Conservation (phyloP, 108 stramenopile genomes). For the Licmophora abbreviata region DNA sequence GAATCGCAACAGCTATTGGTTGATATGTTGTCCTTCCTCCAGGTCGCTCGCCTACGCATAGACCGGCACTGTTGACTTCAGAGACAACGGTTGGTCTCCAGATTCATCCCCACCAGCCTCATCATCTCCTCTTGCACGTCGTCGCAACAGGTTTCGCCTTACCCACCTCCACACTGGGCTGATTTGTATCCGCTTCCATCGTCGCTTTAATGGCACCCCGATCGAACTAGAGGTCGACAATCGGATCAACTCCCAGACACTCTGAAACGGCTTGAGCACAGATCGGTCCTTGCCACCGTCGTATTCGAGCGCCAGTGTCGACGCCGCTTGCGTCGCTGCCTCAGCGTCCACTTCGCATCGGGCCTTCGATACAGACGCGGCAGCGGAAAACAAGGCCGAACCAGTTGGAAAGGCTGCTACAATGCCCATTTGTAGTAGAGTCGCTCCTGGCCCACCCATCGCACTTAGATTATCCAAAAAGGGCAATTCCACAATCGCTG, state of each 20-base stretch:
- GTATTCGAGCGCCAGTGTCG: slow-evolving; percentile 74
- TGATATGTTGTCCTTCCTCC: no score
- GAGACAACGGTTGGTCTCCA: no score
- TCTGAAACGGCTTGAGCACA: slow-evolving; percentile 59
- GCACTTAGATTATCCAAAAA: slow-evolving; percentile 58
- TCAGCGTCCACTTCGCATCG: slow-evolving; percentile 80
- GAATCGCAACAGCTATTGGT: no score
- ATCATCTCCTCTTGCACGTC: no score
- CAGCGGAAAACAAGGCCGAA: slow-evolving; percentile 74
- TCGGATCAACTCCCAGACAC: slow-evolving; percentile 54
- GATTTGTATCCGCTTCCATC: no score
- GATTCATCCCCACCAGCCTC: no score
- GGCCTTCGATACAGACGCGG: slow-evolving; percentile 86
- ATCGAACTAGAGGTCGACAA: slow-evolving; percentile 7
- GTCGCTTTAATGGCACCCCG: neutral
- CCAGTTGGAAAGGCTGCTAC: slow-evolving; percentile 59
- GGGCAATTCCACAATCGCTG: slow-evolving; percentile 83
- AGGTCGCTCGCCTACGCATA: no score
- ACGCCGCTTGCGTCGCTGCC: slow-evolving; percentile 75
- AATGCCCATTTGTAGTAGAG: slow-evolving; percentile 35
- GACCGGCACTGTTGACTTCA: no score
- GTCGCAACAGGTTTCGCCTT: no score
- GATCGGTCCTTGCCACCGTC: slow-evolving; percentile 58
- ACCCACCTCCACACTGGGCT: no score
- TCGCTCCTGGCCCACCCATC: slow-evolving; percentile 20